Conservation (phyloP, 1,139 yeast genomes). For the Sugiyamaella xylanicola region DNA sequence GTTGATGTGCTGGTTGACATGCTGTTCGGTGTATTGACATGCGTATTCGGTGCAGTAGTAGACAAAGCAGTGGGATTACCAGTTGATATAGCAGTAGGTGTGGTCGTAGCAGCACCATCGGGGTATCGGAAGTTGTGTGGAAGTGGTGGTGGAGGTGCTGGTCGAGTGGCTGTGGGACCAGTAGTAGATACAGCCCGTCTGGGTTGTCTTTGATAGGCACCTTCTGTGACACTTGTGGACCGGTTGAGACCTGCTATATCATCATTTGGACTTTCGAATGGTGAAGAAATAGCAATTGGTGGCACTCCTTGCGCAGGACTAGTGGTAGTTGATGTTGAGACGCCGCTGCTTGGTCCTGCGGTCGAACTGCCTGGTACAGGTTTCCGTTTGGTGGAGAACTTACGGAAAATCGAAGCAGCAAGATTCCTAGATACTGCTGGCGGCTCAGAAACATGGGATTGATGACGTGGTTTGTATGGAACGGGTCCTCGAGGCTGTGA, state of each 20-base stretch:
- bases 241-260: constrained; percentile 23
- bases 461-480: constrained; percentile 23
- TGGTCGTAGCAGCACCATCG: constrained; percentile 7
- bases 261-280: constrained; percentile 19
- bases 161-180: constrained; percentile 17
- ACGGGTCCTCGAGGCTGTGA: constrained; percentile 4
- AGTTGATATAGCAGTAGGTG: constrained; percentile 4
- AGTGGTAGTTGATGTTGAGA: constrained; percentile 16
- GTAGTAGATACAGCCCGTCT: constrained; percentile 23
- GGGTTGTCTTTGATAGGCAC: constrained; percentile 23
- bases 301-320: not conserved
- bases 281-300: constrained; percentile 17
- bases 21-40: not conserved
- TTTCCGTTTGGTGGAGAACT: constrained; percentile 36
- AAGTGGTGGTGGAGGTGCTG: constrained; percentile 24
- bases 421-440: constrained; percentile 25
- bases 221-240: constrained; percentile 32
- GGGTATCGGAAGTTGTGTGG: constrained; percentile 30
- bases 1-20: not conserved
- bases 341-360: not conserved
- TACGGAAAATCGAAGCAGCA: constrained; percentile 36
- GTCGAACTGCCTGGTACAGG: constrained; percentile 22
- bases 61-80: constrained; percentile 1
- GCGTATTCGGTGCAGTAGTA: not conserved
- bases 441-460: constrained; percentile 32